A percentile compares a stretch with the other conserved stretches of the same genome.
Conservation (phyloP, 441 rosid species). For the Dalechampia spathulata region DNA sequence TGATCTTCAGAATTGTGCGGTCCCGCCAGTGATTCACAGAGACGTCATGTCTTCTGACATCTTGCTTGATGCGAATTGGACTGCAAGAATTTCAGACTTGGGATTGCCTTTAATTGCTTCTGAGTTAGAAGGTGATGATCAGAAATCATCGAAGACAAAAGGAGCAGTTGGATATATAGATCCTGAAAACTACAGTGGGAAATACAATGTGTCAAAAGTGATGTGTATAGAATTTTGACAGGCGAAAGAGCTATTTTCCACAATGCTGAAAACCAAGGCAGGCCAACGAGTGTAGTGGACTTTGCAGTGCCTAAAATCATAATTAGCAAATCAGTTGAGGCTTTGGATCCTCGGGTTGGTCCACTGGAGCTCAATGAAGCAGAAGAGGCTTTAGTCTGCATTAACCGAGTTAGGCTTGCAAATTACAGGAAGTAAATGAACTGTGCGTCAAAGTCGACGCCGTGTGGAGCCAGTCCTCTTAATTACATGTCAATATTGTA, state of each 20-base stretch:
- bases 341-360: slow-evolving; percentile 54
- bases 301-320: slow-evolving; percentile 42
- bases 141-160: too few relatives aligned
- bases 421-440: too few relatives aligned
- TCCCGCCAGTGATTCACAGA: slow-evolving; percentile 72
- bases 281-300: slow-evolving; percentile 54
- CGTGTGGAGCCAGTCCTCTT: too few relatives aligned
- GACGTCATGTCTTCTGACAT: slow-evolving; percentile 80
- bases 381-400: too few relatives aligned
- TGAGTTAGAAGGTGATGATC: slow-evolving; percentile 29
- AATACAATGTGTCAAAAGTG: slow-evolving; percentile 69
- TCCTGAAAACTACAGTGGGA: slow-evolving; percentile 58
- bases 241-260: slow-evolving; percentile 70
- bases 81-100: slow-evolving; percentile 69
- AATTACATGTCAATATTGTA: too few relatives aligned
- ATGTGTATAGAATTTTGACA: slow-evolving; percentile 71
- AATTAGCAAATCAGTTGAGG: slow-evolving; percentile 29
- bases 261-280: slow-evolving; percentile 7
- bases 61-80: slow-evolving; percentile 54
- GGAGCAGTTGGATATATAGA: too few relatives aligned
- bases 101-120: slow-evolving; percentile 62
- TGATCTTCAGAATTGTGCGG: slow-evolving; percentile 54
- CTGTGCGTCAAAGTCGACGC: too few relatives aligned
- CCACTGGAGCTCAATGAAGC: slow-evolving; percentile 38
- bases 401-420: too few relatives aligned